phyloP scores from a whole-genome alignment of 257 asterid species.

The Voacanga thouarsii region DNA sequence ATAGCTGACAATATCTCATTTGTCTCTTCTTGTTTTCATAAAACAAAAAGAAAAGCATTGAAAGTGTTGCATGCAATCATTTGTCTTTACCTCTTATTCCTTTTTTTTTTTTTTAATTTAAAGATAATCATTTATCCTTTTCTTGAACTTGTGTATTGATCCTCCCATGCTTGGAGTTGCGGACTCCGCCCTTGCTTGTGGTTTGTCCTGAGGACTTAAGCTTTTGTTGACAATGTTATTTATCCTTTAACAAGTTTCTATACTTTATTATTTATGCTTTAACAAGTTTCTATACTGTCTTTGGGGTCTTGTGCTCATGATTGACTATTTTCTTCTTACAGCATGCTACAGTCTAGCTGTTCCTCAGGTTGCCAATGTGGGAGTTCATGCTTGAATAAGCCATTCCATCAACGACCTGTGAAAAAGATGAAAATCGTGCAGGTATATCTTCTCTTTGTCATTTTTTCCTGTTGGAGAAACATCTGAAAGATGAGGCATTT shows the following conservation, averaged over 20 bases:
- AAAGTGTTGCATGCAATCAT: no score
- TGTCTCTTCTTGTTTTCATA: not conserved
- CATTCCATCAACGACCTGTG: slow-evolving; percentile 81
- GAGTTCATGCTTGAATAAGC: slow-evolving; percentile 75
- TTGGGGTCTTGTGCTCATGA: slow-evolving; percentile 19
- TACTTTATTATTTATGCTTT: not conserved
- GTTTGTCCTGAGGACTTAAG: no score
- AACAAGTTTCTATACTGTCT: not conserved
- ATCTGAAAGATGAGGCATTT: not conserved
- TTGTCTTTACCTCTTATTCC: no score
- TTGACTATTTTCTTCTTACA: slow-evolving; percentile 34
- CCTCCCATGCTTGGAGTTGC: not conserved
- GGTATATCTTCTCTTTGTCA: slow-evolving; percentile 39
- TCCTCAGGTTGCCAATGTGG: slow-evolving; percentile 89
- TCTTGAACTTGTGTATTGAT: not conserved
- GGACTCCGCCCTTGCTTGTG: not conserved
- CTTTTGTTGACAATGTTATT: no score
- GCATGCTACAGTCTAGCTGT: slow-evolving; percentile 88
- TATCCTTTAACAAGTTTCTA: no score
- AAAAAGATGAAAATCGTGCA: slow-evolving; percentile 83
- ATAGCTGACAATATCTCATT: not conserved
- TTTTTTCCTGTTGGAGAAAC: not conserved
- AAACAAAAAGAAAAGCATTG: not conserved
- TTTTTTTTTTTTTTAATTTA: not conserved
- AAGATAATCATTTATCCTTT: not conserved